Conservation (phyloP, 2,329 filamentous ascomycete genomes). For the Pleurostoma richardsiae region DNA sequence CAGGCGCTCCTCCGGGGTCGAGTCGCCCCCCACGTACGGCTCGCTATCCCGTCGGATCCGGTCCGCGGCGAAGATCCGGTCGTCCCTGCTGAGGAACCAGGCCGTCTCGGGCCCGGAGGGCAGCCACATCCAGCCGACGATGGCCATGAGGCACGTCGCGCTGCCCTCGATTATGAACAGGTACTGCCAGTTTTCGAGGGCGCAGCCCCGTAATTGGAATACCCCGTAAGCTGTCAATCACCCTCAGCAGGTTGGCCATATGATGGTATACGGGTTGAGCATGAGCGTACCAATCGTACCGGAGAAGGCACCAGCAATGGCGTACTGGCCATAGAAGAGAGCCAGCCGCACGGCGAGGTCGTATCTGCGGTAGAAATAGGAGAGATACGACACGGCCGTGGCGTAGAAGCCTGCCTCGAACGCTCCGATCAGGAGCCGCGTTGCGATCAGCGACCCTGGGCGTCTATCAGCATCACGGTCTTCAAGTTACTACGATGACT, state of each 20-base stretch:
- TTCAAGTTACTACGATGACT: slow-evolving; percentile 20
- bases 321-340: slow-evolving; percentile 53
- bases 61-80: slow-evolving; percentile 39
- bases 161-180: slow-evolving; percentile 50
- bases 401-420: slow-evolving; percentile 51
- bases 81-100: slow-evolving; percentile 58
- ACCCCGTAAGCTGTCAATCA: neutral
- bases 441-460: slow-evolving; percentile 13
- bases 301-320: slow-evolving; percentile 51
- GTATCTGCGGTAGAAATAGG: slow-evolving; percentile 52
- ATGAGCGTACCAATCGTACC: slow-evolving; percentile 33
- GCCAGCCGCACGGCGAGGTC: slow-evolving; percentile 49
- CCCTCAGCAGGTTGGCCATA: too few species aligned
- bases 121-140: slow-evolving; percentile 54
- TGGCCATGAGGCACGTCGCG: slow-evolving; percentile 45
- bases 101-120: slow-evolving; percentile 61
- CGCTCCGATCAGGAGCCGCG: slow-evolving; percentile 14
- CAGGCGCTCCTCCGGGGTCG: slow-evolving; percentile 14
- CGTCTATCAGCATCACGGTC: slow-evolving; percentile 5
- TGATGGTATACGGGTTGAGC: too few species aligned
- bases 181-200: slow-evolving; percentile 57
- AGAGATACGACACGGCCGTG: slow-evolving; percentile 52
- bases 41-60: slow-evolving; percentile 27
- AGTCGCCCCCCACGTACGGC: slow-evolving; percentile 14
- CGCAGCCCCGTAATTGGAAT: neutral